Conservation (phyloP, 2,329 filamentous ascomycete species). For the Penicillium glabrum region DNA sequence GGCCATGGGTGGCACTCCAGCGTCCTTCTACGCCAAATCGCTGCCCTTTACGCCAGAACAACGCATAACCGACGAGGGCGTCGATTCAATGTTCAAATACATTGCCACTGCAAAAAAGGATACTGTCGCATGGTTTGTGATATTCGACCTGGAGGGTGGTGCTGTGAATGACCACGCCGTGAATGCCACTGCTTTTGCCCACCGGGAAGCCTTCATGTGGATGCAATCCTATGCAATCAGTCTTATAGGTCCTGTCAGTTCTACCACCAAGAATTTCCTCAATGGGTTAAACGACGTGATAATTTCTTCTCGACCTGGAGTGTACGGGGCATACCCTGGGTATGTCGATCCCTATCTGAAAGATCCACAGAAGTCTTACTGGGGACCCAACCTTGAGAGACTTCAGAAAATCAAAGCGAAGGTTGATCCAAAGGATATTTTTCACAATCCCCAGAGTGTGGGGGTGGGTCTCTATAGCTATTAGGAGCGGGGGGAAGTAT, state of each 20-base stretch:
- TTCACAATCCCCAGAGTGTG: constrained; percentile 59
- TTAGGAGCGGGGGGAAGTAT: not conserved
- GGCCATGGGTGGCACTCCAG: constrained; percentile 41
- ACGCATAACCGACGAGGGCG: constrained; percentile 46
- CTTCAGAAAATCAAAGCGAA: constrained; percentile 53
- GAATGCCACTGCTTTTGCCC: constrained; percentile 61
- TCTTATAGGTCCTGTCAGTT: constrained; percentile 43
- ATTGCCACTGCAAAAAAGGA: constrained; percentile 52
- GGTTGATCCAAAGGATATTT: constrained; percentile 56
- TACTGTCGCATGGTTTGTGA: constrained; percentile 60
- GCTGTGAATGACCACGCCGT: constrained; percentile 57
- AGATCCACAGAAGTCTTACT: constrained; percentile 54
- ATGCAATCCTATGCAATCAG: constrained; percentile 63
- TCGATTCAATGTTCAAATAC: constrained; percentile 56
- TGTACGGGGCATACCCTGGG: constrained; percentile 59
- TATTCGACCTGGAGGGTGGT: constrained; percentile 63
- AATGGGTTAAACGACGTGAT: constrained; percentile 49
- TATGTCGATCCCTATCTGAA: constrained; percentile 59
- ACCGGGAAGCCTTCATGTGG: constrained; percentile 65
- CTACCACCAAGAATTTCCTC: constrained; percentile 53
- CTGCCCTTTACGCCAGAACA: constrained; percentile 54
- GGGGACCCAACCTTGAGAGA: constrained; percentile 52
- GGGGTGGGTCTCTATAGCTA: not conserved
- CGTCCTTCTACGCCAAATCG: constrained; percentile 59
- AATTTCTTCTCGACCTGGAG: constrained; percentile 30